Conservation (phyloP, 2,329 filamentous ascomycete genomes). For the Nemania sp. region DNA sequence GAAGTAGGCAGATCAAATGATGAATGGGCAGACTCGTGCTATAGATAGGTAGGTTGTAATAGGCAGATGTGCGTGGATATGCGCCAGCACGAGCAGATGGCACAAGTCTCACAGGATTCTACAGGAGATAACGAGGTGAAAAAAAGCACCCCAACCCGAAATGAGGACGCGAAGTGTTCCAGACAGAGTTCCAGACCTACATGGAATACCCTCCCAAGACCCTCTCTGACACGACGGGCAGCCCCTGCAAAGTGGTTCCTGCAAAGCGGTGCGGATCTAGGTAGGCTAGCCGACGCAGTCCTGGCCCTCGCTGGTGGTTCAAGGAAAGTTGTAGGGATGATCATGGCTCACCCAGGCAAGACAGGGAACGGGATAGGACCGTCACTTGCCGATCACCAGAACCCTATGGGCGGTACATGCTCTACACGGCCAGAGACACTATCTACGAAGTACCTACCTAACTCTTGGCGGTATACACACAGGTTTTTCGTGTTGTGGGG, state of each 20-base stretch:
- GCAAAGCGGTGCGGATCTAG: slow-evolving; percentile 14
- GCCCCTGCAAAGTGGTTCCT: slow-evolving; percentile 14
- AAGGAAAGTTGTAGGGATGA: slow-evolving; percentile 22
- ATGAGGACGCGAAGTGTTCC: slow-evolving; percentile 28
- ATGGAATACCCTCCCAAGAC: slow-evolving; percentile 6
- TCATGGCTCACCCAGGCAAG: slow-evolving; percentile 21
- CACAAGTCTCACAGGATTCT: slow-evolving; percentile 10
- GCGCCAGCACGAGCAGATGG: neutral
- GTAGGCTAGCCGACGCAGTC: neutral
- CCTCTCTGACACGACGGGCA: slow-evolving; percentile 8
- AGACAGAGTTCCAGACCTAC: slow-evolving; percentile 5
- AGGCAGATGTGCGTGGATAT: neutral
- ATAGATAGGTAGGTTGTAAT: neutral
- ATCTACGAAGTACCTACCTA: neutral
- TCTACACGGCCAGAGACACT: slow-evolving; percentile 2
- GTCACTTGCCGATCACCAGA: slow-evolving; percentile 17
- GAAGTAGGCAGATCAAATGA: too few species aligned
- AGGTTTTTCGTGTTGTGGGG: neutral
- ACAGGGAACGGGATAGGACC: slow-evolving; percentile 1
- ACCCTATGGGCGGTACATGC: slow-evolving; percentile 5
- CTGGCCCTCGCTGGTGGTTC: slow-evolving; percentile 11
- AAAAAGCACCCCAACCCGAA: slow-evolving; percentile 19
- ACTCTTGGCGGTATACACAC: too few species aligned
- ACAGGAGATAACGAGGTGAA: neutral
- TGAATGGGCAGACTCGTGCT: too few species aligned